Conservation (phyloP, 768 basidiomycete genomes). For the Mycena vitilis region DNA sequence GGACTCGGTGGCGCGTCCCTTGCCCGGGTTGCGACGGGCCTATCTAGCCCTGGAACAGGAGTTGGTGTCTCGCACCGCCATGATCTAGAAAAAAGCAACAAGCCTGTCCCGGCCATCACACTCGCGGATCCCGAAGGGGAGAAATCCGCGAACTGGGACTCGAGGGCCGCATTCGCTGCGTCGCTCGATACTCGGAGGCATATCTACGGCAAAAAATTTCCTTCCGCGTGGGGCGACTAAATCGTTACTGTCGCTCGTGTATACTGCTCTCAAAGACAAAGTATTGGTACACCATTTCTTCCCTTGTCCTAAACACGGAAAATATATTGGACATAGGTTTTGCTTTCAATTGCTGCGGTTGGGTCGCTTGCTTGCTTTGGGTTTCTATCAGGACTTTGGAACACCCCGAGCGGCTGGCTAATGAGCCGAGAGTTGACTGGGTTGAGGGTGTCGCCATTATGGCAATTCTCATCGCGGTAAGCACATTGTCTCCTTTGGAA, state of each 20-base stretch:
- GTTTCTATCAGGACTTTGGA: slow-evolving; percentile 95
- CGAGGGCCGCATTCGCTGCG: slow-evolving; percentile 50
- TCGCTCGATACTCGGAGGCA: slow-evolving; percentile 69
- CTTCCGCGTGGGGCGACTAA: slow-evolving; percentile 79
- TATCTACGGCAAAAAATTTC: slow-evolving; percentile 81
- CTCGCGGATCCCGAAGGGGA: slow-evolving; percentile 54
- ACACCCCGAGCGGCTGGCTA: slow-evolving; percentile 62
- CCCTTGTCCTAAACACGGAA: background rate
- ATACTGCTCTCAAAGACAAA: slow-evolving; percentile 89
- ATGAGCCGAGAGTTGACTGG: slow-evolving; percentile 91
- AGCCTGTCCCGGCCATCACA: slow-evolving; percentile 49
- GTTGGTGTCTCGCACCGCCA: slow-evolving; percentile 40
- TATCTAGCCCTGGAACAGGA: slow-evolving; percentile 36
- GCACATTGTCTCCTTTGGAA: slow-evolving; percentile 38
- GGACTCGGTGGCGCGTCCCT: slow-evolving; percentile 51
- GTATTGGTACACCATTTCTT: slow-evolving; percentile 73
- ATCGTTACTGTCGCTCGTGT: slow-evolving; percentile 81
- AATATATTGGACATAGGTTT: slow-evolving; percentile 60
- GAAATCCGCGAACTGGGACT: slow-evolving; percentile 34
- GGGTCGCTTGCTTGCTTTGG: slow-evolving; percentile 94
- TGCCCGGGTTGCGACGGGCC: slow-evolving; percentile 12
- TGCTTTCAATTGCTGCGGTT: slow-evolving; percentile 92
- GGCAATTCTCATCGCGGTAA: slow-evolving; percentile 77
- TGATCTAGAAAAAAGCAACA: slow-evolving; percentile 39
- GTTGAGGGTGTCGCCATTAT: slow-evolving; percentile 93